Evolutionary conservation across 2,329 filamentous ascomycete species (phyloP).

Genomic region (Colletotrichum neosansevieriae): DNA sequence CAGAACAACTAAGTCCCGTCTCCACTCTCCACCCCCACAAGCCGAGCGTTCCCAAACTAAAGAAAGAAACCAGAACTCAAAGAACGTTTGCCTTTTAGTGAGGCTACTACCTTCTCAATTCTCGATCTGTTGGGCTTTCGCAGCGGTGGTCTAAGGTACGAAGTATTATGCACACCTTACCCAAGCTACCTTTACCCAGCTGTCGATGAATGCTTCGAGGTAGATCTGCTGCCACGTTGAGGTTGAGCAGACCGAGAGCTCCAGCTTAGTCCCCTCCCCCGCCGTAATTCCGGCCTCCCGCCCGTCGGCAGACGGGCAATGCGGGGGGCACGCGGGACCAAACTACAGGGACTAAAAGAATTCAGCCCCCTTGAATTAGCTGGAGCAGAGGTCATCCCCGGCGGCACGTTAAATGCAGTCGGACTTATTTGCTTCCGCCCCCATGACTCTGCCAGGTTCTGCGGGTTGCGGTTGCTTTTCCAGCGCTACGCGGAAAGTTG

Average conservation of each 20-base stretch:
- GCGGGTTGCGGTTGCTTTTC: not conserved
- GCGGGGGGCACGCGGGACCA: constrained; percentile 21
- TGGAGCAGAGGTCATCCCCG: constrained; percentile 4
- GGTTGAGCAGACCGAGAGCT: not conserved
- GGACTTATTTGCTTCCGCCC: not conserved
- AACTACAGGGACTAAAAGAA: not conserved
- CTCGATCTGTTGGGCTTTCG: not conserved
- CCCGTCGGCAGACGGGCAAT: constrained; percentile 24
- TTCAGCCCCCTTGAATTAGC: not conserved
- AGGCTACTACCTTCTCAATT: not conserved
- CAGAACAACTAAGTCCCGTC: not conserved
- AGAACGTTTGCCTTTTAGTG: not conserved
- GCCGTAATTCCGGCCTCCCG: constrained; percentile 19
- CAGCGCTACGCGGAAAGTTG: no score
- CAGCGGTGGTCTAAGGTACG: not conserved
- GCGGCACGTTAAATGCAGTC: constrained; percentile 9
- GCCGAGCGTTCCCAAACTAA: constrained; percentile 20
- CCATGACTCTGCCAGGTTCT: not conserved
- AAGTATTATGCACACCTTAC: not conserved
- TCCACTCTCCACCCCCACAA: constrained; percentile 27
- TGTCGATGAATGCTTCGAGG: not conserved
- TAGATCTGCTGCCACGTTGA: not conserved
- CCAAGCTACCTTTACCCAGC: not conserved
- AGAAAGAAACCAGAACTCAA: not conserved
- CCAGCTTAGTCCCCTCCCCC: constrained; percentile 20